Base-by-base conservation (phyloP, 140 eudicot genomes). In the Ambrosia hybrid region DNA sequence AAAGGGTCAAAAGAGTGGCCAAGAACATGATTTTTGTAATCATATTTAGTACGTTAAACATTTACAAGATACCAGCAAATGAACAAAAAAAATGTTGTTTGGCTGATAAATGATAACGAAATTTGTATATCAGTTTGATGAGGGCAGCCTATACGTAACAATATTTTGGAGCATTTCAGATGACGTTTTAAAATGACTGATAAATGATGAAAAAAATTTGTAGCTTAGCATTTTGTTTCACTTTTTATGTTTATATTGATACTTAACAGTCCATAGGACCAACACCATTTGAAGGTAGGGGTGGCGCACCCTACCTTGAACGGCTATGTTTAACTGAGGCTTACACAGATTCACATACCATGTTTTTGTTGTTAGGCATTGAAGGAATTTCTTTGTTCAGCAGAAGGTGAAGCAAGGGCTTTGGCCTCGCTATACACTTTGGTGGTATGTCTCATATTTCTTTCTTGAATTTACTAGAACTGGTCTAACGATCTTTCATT, bases 371-470 rank as follows among this genome's bases (percentile, higher is more conserved):
- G 15, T 9, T 85, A 89, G 96, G 89, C 92, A n/a, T 76, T 92
- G 82, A 89, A 87, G 86, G 95, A 87, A 65, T 92, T 87, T 67
- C 96, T 92, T 70, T 80, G 83, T 79, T 76, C 76, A 73, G 94
- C 95, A 56, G 98, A 92, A 84, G 84, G 91, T 60, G 98, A 92
- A 81, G 98, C 92, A 53, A 86, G 96, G 76, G 79, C 96, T 21
- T 87, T 92, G 84, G 96, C 98, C 63, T 85, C 85, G 48, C 92
- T 92, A 49, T 92, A 92, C 73, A 84, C 96, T 66, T 83, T 82
- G 41, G 98, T 89, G 90, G 98, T 92, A 85, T 7, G 95, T 78
- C 53, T 71, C 65, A 10, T 59, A 15, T 45, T 34, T 65, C 9
- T 60, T 13, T 41, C 6, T 26, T 15, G 14, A 3, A 60, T 48